phyloP scores from a whole-genome alignment of 2,329 filamentous ascomycete genomes.

The Colletotrichum neosansevieriae region DNA sequence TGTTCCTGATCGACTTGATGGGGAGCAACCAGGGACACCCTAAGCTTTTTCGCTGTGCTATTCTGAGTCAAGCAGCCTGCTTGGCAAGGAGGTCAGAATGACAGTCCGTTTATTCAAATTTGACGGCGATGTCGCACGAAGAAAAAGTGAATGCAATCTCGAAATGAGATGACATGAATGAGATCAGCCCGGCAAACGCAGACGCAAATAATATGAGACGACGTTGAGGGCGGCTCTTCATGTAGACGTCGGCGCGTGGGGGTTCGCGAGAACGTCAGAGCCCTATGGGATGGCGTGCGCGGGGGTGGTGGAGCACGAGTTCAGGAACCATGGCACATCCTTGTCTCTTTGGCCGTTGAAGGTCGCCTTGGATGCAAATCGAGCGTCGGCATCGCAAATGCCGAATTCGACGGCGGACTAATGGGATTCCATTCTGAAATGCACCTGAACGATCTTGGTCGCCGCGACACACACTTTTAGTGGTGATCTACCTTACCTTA shows the following conservation, averaged over 20 bases:
- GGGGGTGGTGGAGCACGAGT: constrained; percentile 32
- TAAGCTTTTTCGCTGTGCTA: too few species aligned
- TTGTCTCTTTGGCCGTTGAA: constrained; percentile 34
- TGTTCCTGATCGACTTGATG: too few species aligned
- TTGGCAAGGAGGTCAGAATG: too few species aligned
- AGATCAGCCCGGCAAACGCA: too few species aligned
- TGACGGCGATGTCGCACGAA: too few species aligned
- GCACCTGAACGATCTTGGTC: neutral
- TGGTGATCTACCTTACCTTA: neutral
- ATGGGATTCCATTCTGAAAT: neutral
- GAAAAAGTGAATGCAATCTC: too few species aligned
- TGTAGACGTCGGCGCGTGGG: constrained; percentile 24
- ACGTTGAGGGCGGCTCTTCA: constrained; percentile 17
- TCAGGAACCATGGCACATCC: constrained; percentile 36
- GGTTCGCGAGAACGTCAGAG: constrained; percentile 38
- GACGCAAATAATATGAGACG: constrained; percentile 18
- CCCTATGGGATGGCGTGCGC: constrained; percentile 40
- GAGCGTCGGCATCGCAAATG: constrained; percentile 17
- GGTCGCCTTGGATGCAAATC: constrained; percentile 12
- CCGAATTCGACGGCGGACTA: neutral
- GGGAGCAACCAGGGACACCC: too few species aligned
- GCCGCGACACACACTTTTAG: neutral
- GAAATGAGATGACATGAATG: too few species aligned
- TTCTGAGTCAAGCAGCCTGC: too few species aligned
- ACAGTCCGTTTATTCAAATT: too few species aligned